Evolutionary conservation across 1,284 basidiomycete genomes (phyloP).

Genomic region (Cutaneotrichosporon sp.): DNA sequence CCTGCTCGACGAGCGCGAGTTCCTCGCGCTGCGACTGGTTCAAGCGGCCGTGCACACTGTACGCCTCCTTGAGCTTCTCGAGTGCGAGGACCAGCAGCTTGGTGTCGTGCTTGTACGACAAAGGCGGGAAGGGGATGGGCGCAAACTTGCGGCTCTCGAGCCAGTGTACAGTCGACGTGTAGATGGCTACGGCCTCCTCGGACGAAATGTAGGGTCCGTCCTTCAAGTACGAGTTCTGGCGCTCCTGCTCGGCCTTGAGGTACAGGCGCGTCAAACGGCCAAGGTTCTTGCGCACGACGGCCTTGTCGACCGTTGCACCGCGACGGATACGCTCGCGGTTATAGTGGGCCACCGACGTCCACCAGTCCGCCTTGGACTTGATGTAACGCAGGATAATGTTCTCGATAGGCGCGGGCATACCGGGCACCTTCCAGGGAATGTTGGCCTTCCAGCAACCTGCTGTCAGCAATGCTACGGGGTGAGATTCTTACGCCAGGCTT

Average conservation of each 20-base stretch:
- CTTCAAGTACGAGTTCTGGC: constrained; percentile 94
- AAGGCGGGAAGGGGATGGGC: constrained; percentile 95
- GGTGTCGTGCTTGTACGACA: constrained; percentile 97
- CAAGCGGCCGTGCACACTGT: constrained; percentile 93
- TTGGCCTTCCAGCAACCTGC: constrained; percentile 91
- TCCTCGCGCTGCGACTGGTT: constrained; percentile 97
- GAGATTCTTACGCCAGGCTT: constrained; percentile 47
- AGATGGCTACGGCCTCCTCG: constrained; percentile 95
- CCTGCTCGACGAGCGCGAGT: constrained; percentile 91
- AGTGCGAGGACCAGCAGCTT: constrained; percentile 90
- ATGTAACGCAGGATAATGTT: constrained; percentile 99
- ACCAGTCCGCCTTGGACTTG: constrained; percentile 99
- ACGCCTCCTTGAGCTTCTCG: constrained; percentile 96
- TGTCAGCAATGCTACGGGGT: background rate
- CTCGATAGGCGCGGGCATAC: constrained; percentile 83
- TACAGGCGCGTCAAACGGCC: constrained; percentile 67
- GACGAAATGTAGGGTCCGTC: constrained; percentile 96
- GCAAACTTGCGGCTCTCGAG: constrained; percentile 90
- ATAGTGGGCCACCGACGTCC: constrained; percentile 79
- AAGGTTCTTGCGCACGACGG: constrained; percentile 63
- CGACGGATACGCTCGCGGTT: constrained; percentile 63
- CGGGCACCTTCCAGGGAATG: constrained; percentile 60
- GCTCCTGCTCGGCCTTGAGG: constrained; percentile 95
- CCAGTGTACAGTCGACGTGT: constrained; percentile 97
- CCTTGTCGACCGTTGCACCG: constrained; percentile 97